A percentile compares a stretch with the other conserved stretches of the same genome.
Conservation (phyloP, 306 rosid genomes). For the Vigna nakashimae region DNA sequence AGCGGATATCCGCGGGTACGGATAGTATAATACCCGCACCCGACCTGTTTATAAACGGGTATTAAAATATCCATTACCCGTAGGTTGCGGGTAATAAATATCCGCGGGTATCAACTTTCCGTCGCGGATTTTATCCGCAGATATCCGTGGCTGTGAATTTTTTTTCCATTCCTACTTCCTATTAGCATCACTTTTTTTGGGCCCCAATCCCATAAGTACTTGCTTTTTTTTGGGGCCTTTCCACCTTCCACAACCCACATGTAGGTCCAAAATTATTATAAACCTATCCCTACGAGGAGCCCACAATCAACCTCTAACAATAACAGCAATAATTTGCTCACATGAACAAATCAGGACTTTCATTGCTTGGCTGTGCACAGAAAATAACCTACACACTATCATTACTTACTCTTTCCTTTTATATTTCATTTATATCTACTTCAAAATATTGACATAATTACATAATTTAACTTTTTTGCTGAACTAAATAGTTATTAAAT, state of each 20-base stretch:
- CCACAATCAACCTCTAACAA: neutral
- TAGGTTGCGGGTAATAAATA: too few relatives aligned
- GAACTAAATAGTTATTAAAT: too few relatives aligned
- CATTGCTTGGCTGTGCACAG: neutral
- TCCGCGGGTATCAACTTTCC: too few relatives aligned
- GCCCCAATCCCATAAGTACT: neutral
- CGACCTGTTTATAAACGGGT: too few relatives aligned
- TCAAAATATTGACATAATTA: neutral
- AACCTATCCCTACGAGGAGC: neutral
- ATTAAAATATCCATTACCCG: too few relatives aligned
- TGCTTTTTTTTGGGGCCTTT: neutral
- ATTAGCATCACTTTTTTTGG: neutral
- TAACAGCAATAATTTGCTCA: neutral
- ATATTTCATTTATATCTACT: neutral
- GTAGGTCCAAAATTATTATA: conserved; percentile 19
- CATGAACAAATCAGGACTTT: conserved; percentile 1
- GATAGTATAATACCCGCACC: too few relatives aligned
- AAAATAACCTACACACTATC: neutral
- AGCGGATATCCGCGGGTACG: too few relatives aligned
- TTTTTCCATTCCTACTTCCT: too few relatives aligned
- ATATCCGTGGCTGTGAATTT: too few relatives aligned
- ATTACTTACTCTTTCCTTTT: too few relatives aligned
- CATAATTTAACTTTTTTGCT: too few relatives aligned
- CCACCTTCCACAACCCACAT: neutral
- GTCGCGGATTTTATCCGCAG: too few relatives aligned